Base-by-base conservation (phyloP, 2,329 filamentous ascomycete genomes). In the Thielaviopsis euricoi region DNA sequence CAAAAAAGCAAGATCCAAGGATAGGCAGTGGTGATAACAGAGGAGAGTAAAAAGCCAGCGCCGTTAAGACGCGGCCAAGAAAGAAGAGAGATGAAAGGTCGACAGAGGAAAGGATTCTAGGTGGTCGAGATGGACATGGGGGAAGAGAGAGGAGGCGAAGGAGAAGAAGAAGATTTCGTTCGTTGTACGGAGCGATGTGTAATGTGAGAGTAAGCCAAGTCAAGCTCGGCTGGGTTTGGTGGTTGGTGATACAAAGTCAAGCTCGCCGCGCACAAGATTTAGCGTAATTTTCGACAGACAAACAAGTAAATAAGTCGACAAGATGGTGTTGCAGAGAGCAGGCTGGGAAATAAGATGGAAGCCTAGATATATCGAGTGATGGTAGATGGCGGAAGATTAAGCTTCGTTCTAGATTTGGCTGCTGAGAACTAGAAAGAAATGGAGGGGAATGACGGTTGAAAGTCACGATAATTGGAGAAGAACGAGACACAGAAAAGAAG, bases 21-120 rank as follows among this genome's bases (percentile, higher is more conserved):
- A 23, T 40, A n/a, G 13, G 23, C 19, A 43, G 37, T 6, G n/a
- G 55, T 21, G 26, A 51, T 26, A 55, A 56, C 21, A n/a, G 33
- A 26, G 60, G 58, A 61, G 58, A 58, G n/a, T 33, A 10, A 10
- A 33, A 56, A 64, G 71, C 72, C 72, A 63, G 69, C 72, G 73
- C 67, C 73, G 61, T 71, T 66, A 69, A 72, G 72, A 74, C 72
- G 71, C 71, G 72, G 72, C 71, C 52, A 57, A 43, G 7, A 50
- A 54, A 26, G 21, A 43, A 25, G n/a, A n/a, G 6, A 43, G 37
- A 43, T 17, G 10, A 17, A 43, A 43, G 37, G 17, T 43, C 37
- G 37, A 15, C 37, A 43, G 37, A 43, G 37, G 37, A 10, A n/a
- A n/a, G 17, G 13, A n/a, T n/a, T 43, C 37, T 43, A 43, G 3